Evolutionary conservation across 2,329 filamentous ascomycete genomes (phyloP).

Genomic region (Penicillium sp.): DNA sequence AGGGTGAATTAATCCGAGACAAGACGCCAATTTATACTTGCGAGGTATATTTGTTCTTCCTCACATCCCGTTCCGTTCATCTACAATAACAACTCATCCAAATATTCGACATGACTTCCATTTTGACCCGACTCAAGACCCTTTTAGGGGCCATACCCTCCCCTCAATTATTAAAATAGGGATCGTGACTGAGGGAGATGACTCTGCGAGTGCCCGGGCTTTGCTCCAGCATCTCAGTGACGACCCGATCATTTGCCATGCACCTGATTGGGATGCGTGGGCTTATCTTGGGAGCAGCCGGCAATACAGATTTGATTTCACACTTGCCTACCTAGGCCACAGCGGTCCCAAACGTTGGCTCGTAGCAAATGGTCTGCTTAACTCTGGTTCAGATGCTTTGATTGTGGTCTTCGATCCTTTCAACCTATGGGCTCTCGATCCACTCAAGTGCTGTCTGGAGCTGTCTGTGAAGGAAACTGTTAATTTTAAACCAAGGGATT

Average conservation of each 20-base stretch:
- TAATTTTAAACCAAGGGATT: neutral
- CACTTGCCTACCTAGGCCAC: neutral
- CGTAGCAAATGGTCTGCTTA: neutral
- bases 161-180: neutral
- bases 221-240: neutral
- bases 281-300: neutral
- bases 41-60: too few relatives aligned
- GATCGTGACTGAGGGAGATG: neutral
- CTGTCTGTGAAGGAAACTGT: neutral
- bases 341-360: neutral
- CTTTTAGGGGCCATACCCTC: too few relatives aligned
- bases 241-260: neutral
- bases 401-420: neutral
- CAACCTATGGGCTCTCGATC: neutral
- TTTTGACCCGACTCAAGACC: too few relatives aligned
- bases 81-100: too few relatives aligned
- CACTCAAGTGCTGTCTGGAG: neutral
- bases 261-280: neutral
- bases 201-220: neutral
- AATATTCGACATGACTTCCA: too few relatives aligned
- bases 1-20: too few relatives aligned
- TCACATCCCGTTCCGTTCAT: too few relatives aligned
- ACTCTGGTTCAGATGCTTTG: neutral
- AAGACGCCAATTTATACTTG: too few relatives aligned
- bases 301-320: neutral